phyloP scores from a whole-genome alignment of 805 yeast genomes.

The Metschnikowia picachoensis region DNA sequence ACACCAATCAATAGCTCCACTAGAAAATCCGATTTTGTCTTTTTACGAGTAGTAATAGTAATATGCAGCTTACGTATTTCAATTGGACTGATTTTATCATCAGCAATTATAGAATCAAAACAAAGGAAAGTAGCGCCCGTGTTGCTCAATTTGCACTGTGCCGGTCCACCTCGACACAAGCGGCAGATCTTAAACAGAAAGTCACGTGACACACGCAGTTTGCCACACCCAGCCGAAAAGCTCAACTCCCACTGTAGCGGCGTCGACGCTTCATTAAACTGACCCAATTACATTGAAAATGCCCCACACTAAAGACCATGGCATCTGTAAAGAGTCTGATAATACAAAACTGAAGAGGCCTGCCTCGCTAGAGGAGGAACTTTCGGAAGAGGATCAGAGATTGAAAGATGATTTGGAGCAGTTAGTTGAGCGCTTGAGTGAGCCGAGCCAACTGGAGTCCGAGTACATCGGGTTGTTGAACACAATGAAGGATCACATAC shows the following conservation, averaged over 20 bases:
- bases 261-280: neutral
- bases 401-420: slow-evolving; percentile 82
- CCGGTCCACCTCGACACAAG: too few species aligned
- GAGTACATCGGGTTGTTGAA: slow-evolving; percentile 61
- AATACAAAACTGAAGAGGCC: slow-evolving; percentile 23
- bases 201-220: slow-evolving; percentile 6
- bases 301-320: slow-evolving; percentile 35
- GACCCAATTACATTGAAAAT: slow-evolving; percentile 13
- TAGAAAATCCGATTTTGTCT: too few species aligned
- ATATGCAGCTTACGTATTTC: too few species aligned
- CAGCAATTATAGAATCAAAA: too few species aligned
- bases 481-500: slow-evolving; percentile 70
- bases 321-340: slow-evolving; percentile 15
- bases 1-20: too few species aligned
- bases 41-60: too few species aligned
- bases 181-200: neutral
- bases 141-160: too few species aligned
- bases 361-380: slow-evolving; percentile 63
- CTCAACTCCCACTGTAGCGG: neutral
- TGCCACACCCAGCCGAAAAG: slow-evolving; percentile 6
- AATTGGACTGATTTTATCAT: too few species aligned
- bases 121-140: too few species aligned
- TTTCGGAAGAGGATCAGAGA: slow-evolving; percentile 89
- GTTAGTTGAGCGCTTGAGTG: slow-evolving; percentile 75
- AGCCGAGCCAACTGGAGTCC: slow-evolving; percentile 39